Evolutionary conservation across 225 moss, liverwort and hornwort genomes (phyloP).

Genomic region (Polytrichum commune): DNA sequence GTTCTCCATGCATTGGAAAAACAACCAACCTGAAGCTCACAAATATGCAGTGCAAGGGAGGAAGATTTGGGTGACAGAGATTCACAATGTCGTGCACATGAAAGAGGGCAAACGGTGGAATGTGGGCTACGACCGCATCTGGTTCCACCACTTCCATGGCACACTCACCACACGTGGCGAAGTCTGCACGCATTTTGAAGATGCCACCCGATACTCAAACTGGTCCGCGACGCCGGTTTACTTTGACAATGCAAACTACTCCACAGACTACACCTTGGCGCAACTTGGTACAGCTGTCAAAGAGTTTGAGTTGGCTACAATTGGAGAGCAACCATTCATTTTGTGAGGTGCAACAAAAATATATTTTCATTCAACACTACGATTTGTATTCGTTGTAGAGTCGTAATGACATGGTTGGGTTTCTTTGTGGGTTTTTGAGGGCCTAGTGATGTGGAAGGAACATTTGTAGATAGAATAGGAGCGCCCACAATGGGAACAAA

Average conservation of each 20-base stretch:
- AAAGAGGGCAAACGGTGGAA: constrained; percentile 25
- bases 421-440: too few species aligned
- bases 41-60: constrained; percentile 52
- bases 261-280: constrained; percentile 41
- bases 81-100: constrained; percentile 61
- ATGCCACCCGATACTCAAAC: constrained; percentile 5
- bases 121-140: constrained; percentile 17
- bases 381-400: too few species aligned
- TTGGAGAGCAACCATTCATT: constrained; percentile 40
- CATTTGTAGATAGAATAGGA: too few species aligned
- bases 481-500: too few species aligned
- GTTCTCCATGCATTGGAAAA: constrained; percentile 25
- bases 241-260: constrained; percentile 1
- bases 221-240: constrained; percentile 15
- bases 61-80: constrained; percentile 42
- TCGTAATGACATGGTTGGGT: too few species aligned
- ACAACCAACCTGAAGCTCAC: constrained; percentile 16
- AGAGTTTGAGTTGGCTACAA: constrained; percentile 17
- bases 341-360: constrained; percentile 4
- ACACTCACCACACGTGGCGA: constrained; percentile 42
- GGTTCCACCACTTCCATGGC: constrained; percentile 60
- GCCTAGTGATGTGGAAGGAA: too few species aligned
- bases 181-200: constrained; percentile 26
- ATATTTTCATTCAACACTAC: too few species aligned
- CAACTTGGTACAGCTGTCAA: constrained; percentile 29